A percentile compares a stretch with the other conserved stretches of the same genome.
Conservation (phyloP, 2,329 filamentous ascomycete species). For the Clarireedia sp. region DNA sequence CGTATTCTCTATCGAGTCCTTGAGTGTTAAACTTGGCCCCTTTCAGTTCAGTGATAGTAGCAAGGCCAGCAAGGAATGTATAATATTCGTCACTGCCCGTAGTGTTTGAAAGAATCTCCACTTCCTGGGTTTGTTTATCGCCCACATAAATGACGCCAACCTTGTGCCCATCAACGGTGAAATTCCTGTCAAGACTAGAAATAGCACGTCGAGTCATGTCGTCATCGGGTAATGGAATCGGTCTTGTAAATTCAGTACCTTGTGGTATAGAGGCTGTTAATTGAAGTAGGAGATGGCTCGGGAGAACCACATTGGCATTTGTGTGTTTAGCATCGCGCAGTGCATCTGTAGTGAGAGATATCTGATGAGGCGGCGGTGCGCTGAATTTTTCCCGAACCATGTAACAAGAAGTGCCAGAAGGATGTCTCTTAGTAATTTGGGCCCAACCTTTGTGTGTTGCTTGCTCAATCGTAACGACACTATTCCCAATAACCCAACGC, state of each 20-base stretch:
- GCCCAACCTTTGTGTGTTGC: conserved; percentile 59
- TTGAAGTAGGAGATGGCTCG: conserved; percentile 65
- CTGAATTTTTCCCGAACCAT: conserved; percentile 50
- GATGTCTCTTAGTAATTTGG: conserved; percentile 62
- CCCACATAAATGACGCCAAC: conserved; percentile 91
- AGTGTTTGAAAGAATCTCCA: conserved; percentile 79
- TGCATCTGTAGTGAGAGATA: conserved; percentile 39
- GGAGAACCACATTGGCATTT: conserved; percentile 55
- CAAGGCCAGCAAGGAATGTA: conserved; percentile 73
- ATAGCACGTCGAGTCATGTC: conserved; percentile 54
- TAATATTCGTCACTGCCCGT: conserved; percentile 83
- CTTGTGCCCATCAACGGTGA: conserved; percentile 91
- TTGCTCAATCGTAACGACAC: conserved; percentile 67
- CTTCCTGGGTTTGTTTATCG: conserved; percentile 73
- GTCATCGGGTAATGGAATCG: conserved; percentile 66
- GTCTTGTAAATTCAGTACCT: conserved; percentile 49
- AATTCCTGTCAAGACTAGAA: conserved; percentile 73
- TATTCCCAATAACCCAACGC: conserved; percentile 66
- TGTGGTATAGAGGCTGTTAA: conserved; percentile 57
- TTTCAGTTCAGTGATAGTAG: conserved; percentile 72
- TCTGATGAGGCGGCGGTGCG: conserved; percentile 50
- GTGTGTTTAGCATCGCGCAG: conserved; percentile 43
- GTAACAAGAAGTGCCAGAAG: conserved; percentile 53
- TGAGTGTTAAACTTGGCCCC: conserved; percentile 88
- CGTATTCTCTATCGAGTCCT: conserved; percentile 70